phyloP scores from a whole-genome alignment of 2,329 filamentous ascomycete species.

The Aspergillaceae sp. region DNA sequence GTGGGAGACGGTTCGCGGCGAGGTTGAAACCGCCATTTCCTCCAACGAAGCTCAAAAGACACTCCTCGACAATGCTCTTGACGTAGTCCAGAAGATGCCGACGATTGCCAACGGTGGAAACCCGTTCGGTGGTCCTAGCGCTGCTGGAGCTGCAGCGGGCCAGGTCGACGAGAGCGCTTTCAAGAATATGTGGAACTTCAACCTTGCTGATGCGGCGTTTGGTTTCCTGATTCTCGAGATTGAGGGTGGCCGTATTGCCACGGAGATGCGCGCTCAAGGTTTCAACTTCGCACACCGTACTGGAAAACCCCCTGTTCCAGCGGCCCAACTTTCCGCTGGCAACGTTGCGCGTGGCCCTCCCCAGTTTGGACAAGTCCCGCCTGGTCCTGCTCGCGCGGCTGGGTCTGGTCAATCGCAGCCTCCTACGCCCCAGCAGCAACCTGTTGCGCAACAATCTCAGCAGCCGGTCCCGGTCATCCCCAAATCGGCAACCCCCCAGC shows the following conservation, averaged over 20 bases:
- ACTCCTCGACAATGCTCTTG: conserved; percentile 79
- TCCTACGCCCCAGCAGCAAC: conserved; percentile 18
- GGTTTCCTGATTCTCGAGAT: conserved; percentile 93
- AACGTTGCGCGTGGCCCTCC: conserved; percentile 29
- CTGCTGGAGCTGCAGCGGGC: conserved; percentile 61
- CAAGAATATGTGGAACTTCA: conserved; percentile 99
- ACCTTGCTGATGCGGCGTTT: conserved; percentile 92
- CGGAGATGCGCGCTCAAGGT: conserved; percentile 95
- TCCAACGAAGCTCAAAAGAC: conserved; percentile 93
- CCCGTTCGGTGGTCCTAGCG: conserved; percentile 81
- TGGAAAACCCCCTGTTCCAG: conserved; percentile 57
- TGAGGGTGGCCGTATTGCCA: conserved; percentile 90
- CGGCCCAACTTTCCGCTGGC: conserved; percentile 19
- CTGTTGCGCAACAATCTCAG: conserved; percentile 21
- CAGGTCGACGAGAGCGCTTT: conserved; percentile 97
- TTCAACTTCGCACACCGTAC: conserved; percentile 98
- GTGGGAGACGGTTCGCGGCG: conserved; percentile 95
- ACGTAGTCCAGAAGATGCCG: conserved; percentile 97
- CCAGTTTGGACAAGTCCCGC: conserved; percentile 35
- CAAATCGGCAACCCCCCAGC: conserved; percentile 31
- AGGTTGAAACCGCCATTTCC: conserved; percentile 88
- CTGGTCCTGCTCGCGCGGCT: conserved; percentile 18
- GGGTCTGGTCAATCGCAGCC: conserved; percentile 22
- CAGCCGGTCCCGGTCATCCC: conserved; percentile 36
- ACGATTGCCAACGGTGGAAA: conserved; percentile 90